Percentiles rank a stretch among this genome's conserved stretches.
Conservation (phyloP, 768 basidiomycete species). For the Tubosaeta sp. region DNA sequence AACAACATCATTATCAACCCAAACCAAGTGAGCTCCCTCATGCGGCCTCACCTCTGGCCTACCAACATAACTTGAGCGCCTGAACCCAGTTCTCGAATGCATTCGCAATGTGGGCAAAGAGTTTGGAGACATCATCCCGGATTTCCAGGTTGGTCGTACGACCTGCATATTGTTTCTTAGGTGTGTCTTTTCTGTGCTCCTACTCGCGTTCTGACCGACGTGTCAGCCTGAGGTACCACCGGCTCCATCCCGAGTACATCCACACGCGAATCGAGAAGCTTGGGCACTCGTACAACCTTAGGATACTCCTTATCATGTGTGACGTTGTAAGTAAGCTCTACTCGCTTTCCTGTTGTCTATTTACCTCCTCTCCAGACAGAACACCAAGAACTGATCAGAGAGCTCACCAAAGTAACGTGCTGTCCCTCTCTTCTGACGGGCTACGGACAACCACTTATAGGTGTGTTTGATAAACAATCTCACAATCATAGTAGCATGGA, state of each 20-base stretch:
- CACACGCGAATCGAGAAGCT: conserved; percentile 87
- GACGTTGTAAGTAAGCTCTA: conserved; percentile 71
- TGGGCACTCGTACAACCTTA: conserved; percentile 72
- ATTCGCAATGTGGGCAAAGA: conserved; percentile 91
- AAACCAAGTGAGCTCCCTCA: conserved; percentile 42
- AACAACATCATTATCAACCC: conserved; percentile 64
- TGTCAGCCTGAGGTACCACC: conserved; percentile 83
- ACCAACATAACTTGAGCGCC: conserved; percentile 45
- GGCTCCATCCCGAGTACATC: conserved; percentile 96
- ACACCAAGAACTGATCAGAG: conserved; percentile 86
- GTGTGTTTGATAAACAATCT: conserved; percentile 89
- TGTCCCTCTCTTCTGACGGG: conserved; percentile 3
- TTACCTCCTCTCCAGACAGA: conserved; percentile 55
- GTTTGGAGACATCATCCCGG: conserved; percentile 88
- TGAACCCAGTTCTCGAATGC: conserved; percentile 84
- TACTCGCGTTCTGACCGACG: not conserved
- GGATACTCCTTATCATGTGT: conserved; percentile 84
- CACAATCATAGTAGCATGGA: conserved; percentile 90
- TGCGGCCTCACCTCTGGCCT: not conserved
- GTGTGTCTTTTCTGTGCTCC: conserved; percentile 33
- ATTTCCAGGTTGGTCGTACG: conserved; percentile 94
- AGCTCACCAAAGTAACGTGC: conserved; percentile 74
- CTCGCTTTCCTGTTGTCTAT: not conserved
- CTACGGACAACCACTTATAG: conserved; percentile 30
- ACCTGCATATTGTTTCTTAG: conserved; percentile 91